Evolutionary conservation across 306 rosid genomes (phyloP).

Genomic region (Vicia sativa): DNA sequence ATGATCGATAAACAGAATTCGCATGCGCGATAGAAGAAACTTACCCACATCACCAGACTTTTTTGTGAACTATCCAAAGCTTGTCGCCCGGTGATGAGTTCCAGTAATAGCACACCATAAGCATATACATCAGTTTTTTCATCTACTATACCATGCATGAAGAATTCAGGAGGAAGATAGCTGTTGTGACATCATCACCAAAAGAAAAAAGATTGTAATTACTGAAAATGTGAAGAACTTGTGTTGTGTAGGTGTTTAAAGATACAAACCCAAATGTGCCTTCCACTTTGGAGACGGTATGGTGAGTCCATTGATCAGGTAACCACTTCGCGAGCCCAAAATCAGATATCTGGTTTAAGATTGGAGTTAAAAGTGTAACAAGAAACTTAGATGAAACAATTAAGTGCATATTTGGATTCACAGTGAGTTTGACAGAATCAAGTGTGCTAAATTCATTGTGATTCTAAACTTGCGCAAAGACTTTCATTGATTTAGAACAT

Average conservation of each 20-base stretch:
- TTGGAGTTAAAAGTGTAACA: constrained; percentile 28
- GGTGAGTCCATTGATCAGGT: constrained; percentile 98
- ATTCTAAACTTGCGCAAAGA: background rate
- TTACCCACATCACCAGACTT: constrained; percentile 97
- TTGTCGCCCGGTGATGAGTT: constrained; percentile 85
- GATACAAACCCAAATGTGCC: constrained; percentile 95
- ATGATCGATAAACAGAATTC: background rate
- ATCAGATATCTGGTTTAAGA: constrained; percentile 77
- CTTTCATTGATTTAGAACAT: constrained; percentile 23
- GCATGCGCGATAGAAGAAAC: constrained; percentile 4
- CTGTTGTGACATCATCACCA: constrained; percentile 50
- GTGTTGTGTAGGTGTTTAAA: constrained; percentile 32
- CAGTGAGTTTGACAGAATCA: background rate
- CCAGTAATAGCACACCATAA: constrained; percentile 85
- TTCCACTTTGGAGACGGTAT: constrained; percentile 81
- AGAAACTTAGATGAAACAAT: constrained; percentile 28
- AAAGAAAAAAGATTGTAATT: background rate
- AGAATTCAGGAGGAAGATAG: constrained; percentile 98
- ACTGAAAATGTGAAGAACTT: background rate
- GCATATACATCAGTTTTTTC: constrained; percentile 97
- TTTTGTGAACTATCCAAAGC: constrained; percentile 88
- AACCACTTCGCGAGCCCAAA: constrained; percentile 98
- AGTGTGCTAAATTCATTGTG: background rate
- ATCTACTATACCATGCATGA: constrained; percentile 98
- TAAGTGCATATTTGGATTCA: background rate